Conservation (phyloP, 2,329 filamentous ascomycete species). For the Chrysoporthe austroafricana region DNA sequence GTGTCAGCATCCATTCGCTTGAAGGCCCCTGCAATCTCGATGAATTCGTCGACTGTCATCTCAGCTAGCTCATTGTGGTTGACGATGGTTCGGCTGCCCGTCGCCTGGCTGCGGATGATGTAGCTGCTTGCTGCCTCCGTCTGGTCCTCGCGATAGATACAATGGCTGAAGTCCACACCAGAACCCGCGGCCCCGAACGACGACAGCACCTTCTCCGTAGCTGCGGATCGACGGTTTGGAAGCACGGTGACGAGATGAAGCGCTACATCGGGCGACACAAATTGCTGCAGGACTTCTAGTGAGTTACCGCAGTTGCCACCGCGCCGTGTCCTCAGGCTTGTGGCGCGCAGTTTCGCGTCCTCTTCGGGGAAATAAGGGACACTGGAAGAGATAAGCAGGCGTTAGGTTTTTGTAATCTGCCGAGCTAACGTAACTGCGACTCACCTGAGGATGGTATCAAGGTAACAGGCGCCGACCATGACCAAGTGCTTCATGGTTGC, state of each 20-base stretch:
- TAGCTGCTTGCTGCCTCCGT: constrained; percentile 68
- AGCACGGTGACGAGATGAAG: constrained; percentile 56
- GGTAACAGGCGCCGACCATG: constrained; percentile 69
- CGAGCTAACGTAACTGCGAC: constrained; percentile 30
- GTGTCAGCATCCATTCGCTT: constrained; percentile 39
- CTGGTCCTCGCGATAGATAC: constrained; percentile 61
- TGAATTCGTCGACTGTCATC: constrained; percentile 68
- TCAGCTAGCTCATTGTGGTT: constrained; percentile 71
- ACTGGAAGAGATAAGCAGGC: constrained; percentile 42
- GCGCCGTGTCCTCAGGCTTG: constrained; percentile 59
- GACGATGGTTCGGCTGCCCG: constrained; percentile 69
- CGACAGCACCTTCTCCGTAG: constrained; percentile 53
- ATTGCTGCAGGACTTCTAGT: constrained; percentile 70
- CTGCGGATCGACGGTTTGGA: constrained; percentile 55
- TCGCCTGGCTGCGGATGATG: constrained; percentile 64
- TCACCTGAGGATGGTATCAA: constrained; percentile 72
- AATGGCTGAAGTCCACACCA: constrained; percentile 55
- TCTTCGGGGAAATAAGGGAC: constrained; percentile 70
- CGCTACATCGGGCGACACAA: constrained; percentile 42
- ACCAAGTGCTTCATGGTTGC: constrained; percentile 59
- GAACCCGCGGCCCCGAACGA: constrained; percentile 52
- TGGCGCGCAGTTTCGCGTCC: constrained; percentile 74
- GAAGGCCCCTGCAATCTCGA: constrained; percentile 45
- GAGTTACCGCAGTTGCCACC: constrained; percentile 77
- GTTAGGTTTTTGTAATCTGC: too few relatives aligned